Base-by-base conservation (phyloP, 176 grass and related monocot genomes). In the Secale cereale region DNA sequence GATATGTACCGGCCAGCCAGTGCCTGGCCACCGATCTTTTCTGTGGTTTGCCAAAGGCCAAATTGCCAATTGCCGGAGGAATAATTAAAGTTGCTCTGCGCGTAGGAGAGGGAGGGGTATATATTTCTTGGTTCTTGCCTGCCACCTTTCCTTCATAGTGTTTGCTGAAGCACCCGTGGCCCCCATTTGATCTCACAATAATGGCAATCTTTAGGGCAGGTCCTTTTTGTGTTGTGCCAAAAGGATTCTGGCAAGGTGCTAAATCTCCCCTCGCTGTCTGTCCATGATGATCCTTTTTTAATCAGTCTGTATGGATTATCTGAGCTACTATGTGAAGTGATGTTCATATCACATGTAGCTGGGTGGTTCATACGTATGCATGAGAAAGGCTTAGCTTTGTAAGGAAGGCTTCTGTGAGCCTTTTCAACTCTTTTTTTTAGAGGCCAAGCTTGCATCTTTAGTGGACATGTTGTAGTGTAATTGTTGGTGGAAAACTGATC, bases 121-220 rank as follows among this genome's bases (percentile, higher is more conserved):
- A 56, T 59, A 30, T 82, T 65, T 82, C 60, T 78, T 63, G 74
- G 74, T 31, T 33, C 64, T 90, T 27, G 48, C 80, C 75, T 67
- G 66, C 75, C 86, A 73, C 80, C 74, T 90, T 90, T 83, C 41
- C 40, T 52, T 19, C 16, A 52, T 27, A 59, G 81, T 77, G 80
- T 63, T 75, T 75, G 84, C 80, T 84, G 81, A 82, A 45, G 76
- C 85, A 79, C 28, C 76, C 61, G 30, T 91, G 89, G 85, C 8
- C 81, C 89, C 85, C 85, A 19, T 26, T 65, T 37, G 80, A 80
- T 80, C 85, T 83, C 67, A 43, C 57, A 79, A 74, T 82, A 78
- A 74, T 86, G 65, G 22, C 33, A 13, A 57, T 35, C 79, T 86
- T 90, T 83, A 35, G 74, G 71, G 28, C 37, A 79, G 48, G 45